Evolutionary conservation across 345 rosid species (phyloP), one percentile per base, ranked within the genome.

Genomic region (Syzygium jambos): DNA sequence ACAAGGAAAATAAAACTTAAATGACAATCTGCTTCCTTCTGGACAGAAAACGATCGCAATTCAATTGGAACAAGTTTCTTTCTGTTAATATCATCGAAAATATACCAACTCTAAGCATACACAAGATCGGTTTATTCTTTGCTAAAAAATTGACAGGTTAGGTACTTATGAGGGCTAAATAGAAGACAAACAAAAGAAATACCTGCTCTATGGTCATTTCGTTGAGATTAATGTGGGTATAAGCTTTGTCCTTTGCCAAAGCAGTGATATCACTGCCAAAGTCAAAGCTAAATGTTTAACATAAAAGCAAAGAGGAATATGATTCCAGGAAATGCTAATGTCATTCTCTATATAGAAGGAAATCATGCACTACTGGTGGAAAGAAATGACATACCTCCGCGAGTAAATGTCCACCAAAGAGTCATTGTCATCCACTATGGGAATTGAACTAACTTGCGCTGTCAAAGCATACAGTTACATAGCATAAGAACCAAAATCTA

Each of bases 371-470:
- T 73, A 13, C 49, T 73, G 82, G 38, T 68, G 83, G 68, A 87
- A 52, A 78, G 51, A 38, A 61, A 78, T 11, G 6, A 38, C 87
- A 52, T 88, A 95, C 98, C 98, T 94, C 90, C 98, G 95, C 73
- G 93, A 92, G 88, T 95, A 95, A 86, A 94, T 90, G 88, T 95
- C 98, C 87, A 95, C 68, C 77, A 95, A 89, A 4, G 98, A 91
- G 89, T 95, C 95, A 87, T 95, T 93, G 55, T 93, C 96, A 88
- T 94, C 94, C 85, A 95, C 98, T 85, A 95, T 91, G 17, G 98
- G 99, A 91, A 98, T 93, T 11, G 99, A 96, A 93, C 99, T 98
- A 77, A 98, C 98, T 88, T 93, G 92, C 86, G 98, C 99, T 98
- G 95, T 90, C 94, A 78, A 43, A 46, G 77, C 85, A 92, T 87